phyloP scores from a whole-genome alignment of 2,329 filamentous ascomycete genomes.

The Aureobasidium sp. region DNA sequence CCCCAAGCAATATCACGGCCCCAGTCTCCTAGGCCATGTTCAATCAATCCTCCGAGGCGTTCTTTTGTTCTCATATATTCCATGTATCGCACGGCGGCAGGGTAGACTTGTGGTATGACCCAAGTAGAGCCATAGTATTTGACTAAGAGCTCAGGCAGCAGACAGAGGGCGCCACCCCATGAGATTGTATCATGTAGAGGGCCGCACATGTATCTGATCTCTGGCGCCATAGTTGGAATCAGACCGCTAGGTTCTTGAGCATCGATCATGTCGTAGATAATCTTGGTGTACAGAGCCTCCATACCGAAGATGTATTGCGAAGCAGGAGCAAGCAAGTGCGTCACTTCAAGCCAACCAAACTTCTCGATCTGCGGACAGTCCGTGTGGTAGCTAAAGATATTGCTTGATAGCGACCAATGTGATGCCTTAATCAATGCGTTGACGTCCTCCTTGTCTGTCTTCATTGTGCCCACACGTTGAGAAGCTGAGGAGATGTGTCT shows the following conservation, averaged over 20 bases:
- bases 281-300: slow-evolving; percentile 42
- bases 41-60: slow-evolving; percentile 36
- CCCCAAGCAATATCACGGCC: slow-evolving; percentile 38
- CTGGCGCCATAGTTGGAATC: slow-evolving; percentile 43
- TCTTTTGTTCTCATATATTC: slow-evolving; percentile 37
- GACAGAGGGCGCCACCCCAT: slow-evolving; percentile 36
- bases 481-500: slow-evolving; percentile 37
- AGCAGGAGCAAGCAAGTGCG: slow-evolving; percentile 39
- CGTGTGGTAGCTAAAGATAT: slow-evolving; percentile 43
- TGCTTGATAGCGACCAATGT: slow-evolving; percentile 40
- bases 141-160: slow-evolving; percentile 34
- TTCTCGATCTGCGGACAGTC: slow-evolving; percentile 42
- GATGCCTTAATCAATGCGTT: slow-evolving; percentile 39
- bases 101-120: slow-evolving; percentile 33
- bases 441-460: slow-evolving; percentile 36
- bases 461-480: slow-evolving; percentile 31
- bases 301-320: slow-evolving; percentile 44
- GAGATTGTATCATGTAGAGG: slow-evolving; percentile 43
- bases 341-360: slow-evolving; percentile 45
- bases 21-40: slow-evolving; percentile 41
- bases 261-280: slow-evolving; percentile 42
- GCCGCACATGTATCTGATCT: slow-evolving; percentile 44
- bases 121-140: slow-evolving; percentile 36
- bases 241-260: slow-evolving; percentile 40
- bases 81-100: slow-evolving; percentile 36